A percentile compares a stretch with the other conserved stretches of the same genome.
Conservation (phyloP, 352 stramenopile genomes). For the Phytophthora boehmeriae region DNA sequence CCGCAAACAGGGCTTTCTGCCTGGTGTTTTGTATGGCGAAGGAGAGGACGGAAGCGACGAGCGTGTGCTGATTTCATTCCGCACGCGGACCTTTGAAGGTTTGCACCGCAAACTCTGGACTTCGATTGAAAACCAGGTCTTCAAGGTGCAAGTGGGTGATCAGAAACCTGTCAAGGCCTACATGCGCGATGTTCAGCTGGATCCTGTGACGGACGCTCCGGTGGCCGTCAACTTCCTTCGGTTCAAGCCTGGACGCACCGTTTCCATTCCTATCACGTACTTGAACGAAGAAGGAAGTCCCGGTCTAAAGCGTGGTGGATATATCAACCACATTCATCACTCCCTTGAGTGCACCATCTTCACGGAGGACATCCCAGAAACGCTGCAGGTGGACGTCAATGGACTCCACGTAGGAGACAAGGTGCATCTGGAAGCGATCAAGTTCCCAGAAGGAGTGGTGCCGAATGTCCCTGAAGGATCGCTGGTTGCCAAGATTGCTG, state of each 20-base stretch:
- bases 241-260: conserved; percentile 90
- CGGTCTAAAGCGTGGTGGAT: conserved; percentile 95
- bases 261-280: conserved; percentile 92
- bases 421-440: conserved; percentile 79
- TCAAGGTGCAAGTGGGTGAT: conserved; percentile 77
- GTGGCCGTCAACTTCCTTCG: conserved; percentile 92
- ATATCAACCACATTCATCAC: conserved; percentile 92
- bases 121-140: conserved; percentile 89
- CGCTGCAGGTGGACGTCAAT: conserved; percentile 86
- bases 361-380: conserved; percentile 76
- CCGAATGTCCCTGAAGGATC: conserved; percentile 64
- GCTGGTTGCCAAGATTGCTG: conserved; percentile 86
- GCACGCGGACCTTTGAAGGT: conserved; percentile 78
- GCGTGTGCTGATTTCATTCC: conserved; percentile 78
- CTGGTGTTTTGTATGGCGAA: conserved; percentile 87
- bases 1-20: conserved; percentile 81
- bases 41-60: conserved; percentile 64
- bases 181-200: conserved; percentile 88
- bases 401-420: conserved; percentile 87
- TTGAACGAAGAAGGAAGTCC: conserved; percentile 94
- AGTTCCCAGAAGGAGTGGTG: conserved; percentile 78
- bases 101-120: conserved; percentile 88
- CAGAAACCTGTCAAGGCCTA: conserved; percentile 74
- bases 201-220: conserved; percentile 82
- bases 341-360: conserved; percentile 82